Base-by-base conservation (phyloP, 2,329 filamentous ascomycete species). In the Colletotrichum lupini region DNA sequence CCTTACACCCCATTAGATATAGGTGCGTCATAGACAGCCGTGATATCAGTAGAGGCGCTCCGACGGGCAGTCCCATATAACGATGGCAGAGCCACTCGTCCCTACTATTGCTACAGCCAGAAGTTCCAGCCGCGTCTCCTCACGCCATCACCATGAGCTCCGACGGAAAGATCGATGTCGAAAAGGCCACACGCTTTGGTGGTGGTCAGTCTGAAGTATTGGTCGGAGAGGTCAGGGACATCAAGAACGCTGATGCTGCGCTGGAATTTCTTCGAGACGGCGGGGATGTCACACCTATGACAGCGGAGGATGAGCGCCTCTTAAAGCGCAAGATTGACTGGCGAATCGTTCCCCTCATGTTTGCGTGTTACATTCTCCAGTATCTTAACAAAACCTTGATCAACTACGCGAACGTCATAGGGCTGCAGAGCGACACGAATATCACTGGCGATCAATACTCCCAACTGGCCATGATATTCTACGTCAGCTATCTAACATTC, bases 401-500 rank as follows among this genome's bases (percentile, higher is more conserved):
- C 61, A 73, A 72, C 55, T 90, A 89, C 68, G 87, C 86, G 30
- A 87, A 88, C 12, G 86, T 89, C 5, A 90, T 89, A 75, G 88
- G 87, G 22, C 78, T 91, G 4, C 82, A 85, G 46, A 76, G 81
- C 26, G 89, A 91, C 75, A 85, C 85, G 1, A 72, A 83, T 53
- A 84, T 91, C n/a, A 84, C 80, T 0, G 88, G 88, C 0, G 85
- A 87, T 70, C 84, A 91, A 72, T 91, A 91, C 80, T 89, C 88
- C 0, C 79, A 91, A 19, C 79, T 91, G 26, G 87, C 88, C 26
- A 90, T 88, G 8, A 89, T 92, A 53, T 83, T 86, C 0, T 85
- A 89, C 1, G 89, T 92, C 26, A 89, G 89, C 2, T 89, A 92
- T 78, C 83, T 92, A 46, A 87, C 81, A 46, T 91, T 89, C 87